A percentile compares a stretch with the other conserved stretches of the same genome.
Evolutionary conservation across 1,284 basidiomycete species (phyloP).

Genomic region (Ganoderma lingzhi): DNA sequence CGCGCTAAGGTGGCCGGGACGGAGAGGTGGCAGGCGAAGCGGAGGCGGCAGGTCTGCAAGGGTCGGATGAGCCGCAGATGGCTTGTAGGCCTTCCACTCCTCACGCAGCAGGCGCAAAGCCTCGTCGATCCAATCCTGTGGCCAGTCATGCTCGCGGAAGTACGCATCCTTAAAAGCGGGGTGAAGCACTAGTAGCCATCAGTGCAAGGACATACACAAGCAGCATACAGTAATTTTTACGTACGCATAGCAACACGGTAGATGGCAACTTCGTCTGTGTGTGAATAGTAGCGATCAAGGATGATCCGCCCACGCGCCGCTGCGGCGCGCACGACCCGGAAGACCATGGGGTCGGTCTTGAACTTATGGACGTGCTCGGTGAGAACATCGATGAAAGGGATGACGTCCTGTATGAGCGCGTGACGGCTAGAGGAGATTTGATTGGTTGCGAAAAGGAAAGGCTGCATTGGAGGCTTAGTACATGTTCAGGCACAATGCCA

Average conservation of each 20-base stretch:
- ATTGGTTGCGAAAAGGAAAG: constrained; percentile 1
- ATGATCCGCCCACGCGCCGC: not conserved
- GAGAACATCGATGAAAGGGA: not conserved
- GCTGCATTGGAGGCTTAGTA: not conserved
- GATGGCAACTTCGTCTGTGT: not conserved
- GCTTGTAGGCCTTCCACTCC: not conserved
- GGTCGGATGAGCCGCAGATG: not conserved
- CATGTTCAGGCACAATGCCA: no score
- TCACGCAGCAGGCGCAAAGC: not conserved
- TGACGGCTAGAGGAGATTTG: not conserved
- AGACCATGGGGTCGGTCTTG: not conserved
- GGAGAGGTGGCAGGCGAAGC: not conserved
- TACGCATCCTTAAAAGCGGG: not conserved
- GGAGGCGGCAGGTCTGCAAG: not conserved
- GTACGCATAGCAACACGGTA: not conserved
- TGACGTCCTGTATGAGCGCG: not conserved
- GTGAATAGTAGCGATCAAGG: not conserved
- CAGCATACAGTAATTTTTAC: no score
- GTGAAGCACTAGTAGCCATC: not conserved
- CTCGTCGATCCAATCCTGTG: not conserved
- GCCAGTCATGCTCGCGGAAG: not conserved
- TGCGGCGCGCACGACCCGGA: not conserved
- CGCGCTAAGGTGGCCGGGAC: not conserved
- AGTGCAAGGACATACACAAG: not conserved
- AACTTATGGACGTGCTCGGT: not conserved